phyloP scores from a whole-genome alignment of 2,329 filamentous ascomycete species.

The Aspergillus proliferans region DNA sequence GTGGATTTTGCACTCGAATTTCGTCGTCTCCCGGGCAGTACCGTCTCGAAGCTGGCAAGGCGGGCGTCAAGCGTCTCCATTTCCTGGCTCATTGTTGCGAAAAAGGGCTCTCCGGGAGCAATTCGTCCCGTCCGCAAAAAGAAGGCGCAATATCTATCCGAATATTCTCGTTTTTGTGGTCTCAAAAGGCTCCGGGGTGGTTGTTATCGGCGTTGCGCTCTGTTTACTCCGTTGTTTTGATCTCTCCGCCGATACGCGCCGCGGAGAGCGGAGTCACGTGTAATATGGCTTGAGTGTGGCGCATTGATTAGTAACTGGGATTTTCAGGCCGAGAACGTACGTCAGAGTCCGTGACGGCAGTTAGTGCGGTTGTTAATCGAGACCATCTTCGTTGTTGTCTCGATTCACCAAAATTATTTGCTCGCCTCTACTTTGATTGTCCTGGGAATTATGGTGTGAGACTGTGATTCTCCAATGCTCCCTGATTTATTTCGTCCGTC shows the following conservation, averaged over 20 bases:
- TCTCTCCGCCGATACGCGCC: constrained; percentile 13
- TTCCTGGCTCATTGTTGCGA: constrained; percentile 24
- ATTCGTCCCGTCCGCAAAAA: not conserved
- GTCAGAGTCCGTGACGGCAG: constrained; percentile 10
- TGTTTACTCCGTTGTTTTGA: constrained; percentile 22
- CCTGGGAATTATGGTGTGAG: constrained; percentile 20
- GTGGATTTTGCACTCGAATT: constrained; percentile 58
- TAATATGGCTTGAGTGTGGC: constrained; percentile 2
- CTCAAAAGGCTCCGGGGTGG: not conserved
- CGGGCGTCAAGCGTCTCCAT: constrained; percentile 67
- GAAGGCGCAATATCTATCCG: not conserved
- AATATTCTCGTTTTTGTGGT: not conserved
- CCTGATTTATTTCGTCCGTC: constrained; percentile 9
- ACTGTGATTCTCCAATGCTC: constrained; percentile 6
- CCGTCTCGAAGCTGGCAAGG: constrained; percentile 68
- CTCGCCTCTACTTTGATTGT: constrained; percentile 5
- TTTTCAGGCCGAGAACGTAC: constrained; percentile 15
- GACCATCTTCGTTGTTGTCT: not conserved
- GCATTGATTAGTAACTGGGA: not conserved
- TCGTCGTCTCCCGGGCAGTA: constrained; percentile 62
- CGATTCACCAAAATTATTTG: no score
- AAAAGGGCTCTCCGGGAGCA: not conserved
- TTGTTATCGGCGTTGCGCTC: constrained; percentile 1
- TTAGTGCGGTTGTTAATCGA: not conserved
- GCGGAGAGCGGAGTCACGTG: constrained; percentile 14